phyloP scores from a whole-genome alignment of 73 alveolate genomes.

The Symbiodinium natans region DNA sequence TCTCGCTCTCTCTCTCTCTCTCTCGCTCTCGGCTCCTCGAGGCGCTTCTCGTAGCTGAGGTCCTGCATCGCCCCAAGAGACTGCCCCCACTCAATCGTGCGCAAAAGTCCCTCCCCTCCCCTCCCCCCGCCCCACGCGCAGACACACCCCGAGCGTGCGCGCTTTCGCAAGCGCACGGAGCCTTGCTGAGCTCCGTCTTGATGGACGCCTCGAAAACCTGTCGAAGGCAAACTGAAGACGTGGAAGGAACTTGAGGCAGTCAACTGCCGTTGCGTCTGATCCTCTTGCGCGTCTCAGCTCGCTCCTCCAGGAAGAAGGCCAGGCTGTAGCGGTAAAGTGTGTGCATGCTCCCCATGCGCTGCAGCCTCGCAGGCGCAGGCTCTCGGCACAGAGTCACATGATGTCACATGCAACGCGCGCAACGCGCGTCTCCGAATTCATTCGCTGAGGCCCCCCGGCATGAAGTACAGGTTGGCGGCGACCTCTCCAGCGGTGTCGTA shows the following conservation, averaged over 20 bases:
- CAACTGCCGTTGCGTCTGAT: no score
- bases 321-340: conserved; percentile 98
- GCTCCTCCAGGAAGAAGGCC: conserved; percentile 97
- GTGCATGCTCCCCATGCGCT: conserved; percentile 96
- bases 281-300: background rate
- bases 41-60: conserved; percentile 96
- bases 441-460: no score
- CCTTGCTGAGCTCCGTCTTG: conserved; percentile 51
- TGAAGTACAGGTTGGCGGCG: conserved; percentile 98
- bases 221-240: background rate
- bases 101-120: conserved; percentile 15
- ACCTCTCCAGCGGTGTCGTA: conserved; percentile 98
- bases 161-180: no score
- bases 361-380: conserved; percentile 5
- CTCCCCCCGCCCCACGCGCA: no score
- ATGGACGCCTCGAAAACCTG: conserved; percentile 65
- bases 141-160: no score
- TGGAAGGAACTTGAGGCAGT: no score
- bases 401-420: no score
- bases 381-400: background rate
- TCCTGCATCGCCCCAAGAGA: conserved; percentile 95
- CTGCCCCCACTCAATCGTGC: conserved; percentile 96
- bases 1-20: background rate
- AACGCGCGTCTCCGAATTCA: no score
- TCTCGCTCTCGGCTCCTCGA: conserved; percentile 5